Evolutionary conservation across 2,329 filamentous ascomycete species (phyloP).

Genomic region (Colletotrichum eremochloae): DNA sequence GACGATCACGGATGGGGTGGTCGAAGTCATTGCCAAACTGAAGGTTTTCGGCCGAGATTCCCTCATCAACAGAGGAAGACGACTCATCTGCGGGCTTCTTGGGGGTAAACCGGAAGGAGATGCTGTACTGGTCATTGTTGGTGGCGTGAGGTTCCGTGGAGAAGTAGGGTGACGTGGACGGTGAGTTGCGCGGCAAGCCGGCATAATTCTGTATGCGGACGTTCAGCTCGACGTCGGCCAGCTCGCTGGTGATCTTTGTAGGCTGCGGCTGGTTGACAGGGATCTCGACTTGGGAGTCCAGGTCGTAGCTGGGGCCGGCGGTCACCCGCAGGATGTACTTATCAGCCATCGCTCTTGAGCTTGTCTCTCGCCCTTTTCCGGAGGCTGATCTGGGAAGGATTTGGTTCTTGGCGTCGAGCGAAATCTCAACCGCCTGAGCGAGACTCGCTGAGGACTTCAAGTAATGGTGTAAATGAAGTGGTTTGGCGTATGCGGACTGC

Average conservation of each 20-base stretch:
- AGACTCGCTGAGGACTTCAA: not conserved
- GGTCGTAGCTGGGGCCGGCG: constrained; percentile 82
- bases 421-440: not conserved
- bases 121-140: constrained; percentile 84
- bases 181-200: constrained; percentile 80
- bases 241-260: constrained; percentile 72
- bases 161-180: constrained; percentile 83
- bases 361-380: not conserved
- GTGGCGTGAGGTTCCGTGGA: constrained; percentile 73
- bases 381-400: not conserved
- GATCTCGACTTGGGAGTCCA: constrained; percentile 77
- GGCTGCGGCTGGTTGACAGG: constrained; percentile 79
- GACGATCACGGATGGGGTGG: constrained; percentile 84
- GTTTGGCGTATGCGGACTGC: not conserved
- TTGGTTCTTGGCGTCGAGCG: not conserved
- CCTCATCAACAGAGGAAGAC: constrained; percentile 48
- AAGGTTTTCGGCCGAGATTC: constrained; percentile 78
- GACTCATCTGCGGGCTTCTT: constrained; percentile 56
- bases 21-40: constrained; percentile 98
- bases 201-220: constrained; percentile 78
- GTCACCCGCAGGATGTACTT: constrained; percentile 87
- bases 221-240: constrained; percentile 76
- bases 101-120: constrained; percentile 83
- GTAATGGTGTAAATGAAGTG: not conserved
- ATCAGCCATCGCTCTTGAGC: constrained; percentile 64